Conservation (phyloP, 2,329 filamentous ascomycete species). For the Trichoderma lentiforme region DNA sequence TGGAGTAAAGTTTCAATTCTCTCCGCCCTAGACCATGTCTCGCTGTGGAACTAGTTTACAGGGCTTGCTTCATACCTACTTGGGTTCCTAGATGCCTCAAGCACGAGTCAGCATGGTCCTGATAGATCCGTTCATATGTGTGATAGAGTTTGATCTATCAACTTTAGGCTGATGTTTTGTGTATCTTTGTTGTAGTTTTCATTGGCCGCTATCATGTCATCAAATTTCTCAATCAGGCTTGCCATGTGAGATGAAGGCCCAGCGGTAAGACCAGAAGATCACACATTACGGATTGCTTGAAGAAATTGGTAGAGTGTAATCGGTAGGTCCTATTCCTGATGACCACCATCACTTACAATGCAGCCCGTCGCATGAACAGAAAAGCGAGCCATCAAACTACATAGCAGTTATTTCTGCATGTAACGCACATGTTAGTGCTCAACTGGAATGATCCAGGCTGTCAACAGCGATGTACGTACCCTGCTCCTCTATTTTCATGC, state of each 20-base stretch:
- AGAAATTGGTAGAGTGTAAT: not conserved
- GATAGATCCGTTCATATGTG: not conserved
- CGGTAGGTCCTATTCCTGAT: not conserved
- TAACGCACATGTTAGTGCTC: not conserved
- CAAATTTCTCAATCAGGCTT: not conserved
- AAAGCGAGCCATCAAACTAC: not conserved
- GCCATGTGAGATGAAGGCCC: not conserved
- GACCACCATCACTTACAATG: not conserved
- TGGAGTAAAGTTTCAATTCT: not conserved
- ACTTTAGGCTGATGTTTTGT: not conserved
- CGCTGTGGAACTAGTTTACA: not conserved
- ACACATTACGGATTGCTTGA: too few relatives aligned
- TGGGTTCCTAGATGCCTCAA: not conserved
- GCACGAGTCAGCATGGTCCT: not conserved
- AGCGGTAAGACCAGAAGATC: too few relatives aligned
- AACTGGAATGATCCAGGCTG: not conserved
- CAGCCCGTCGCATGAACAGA: too few relatives aligned
- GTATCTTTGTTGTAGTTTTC: not conserved
- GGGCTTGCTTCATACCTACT: not conserved
- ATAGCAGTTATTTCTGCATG: not conserved
- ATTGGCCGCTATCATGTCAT: not conserved
- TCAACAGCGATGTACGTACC: not conserved
- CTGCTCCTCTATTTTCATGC: too few relatives aligned
- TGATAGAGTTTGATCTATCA: not conserved
- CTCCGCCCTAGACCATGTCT: too few relatives aligned